These are phyloP conservation scores for Cyberlindnera amylophila DNA, from an alignment of 805 yeast genomes.

Conservation along the genomic window DNA sequence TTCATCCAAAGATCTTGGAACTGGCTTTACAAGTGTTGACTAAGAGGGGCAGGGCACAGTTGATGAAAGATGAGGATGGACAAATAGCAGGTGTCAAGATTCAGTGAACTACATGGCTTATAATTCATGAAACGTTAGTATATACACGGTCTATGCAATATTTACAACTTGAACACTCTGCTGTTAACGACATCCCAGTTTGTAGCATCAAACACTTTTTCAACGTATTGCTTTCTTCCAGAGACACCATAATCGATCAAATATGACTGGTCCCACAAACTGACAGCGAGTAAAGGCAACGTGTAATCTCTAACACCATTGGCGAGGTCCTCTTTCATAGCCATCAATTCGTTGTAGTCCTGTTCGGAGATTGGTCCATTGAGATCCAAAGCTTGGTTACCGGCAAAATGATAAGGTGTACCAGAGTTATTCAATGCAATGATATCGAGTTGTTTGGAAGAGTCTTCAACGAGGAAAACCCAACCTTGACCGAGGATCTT, in stretches of 20 bases:
- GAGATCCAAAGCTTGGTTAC: constrained; percentile 70
- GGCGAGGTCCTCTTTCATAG: constrained; percentile 39
- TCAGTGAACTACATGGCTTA: constrained; percentile 29
- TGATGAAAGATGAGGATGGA: constrained; percentile 63
- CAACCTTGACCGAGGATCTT: constrained; percentile 59
- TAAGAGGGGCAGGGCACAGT: constrained; percentile 67
- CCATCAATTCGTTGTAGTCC: constrained; percentile 44
- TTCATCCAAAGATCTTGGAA: constrained; percentile 54
- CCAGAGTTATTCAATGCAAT: constrained; percentile 67
- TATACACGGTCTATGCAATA: not conserved
- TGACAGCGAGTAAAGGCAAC: constrained; percentile 72
- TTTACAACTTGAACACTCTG: constrained; percentile 31
- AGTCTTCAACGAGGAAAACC: constrained; percentile 66
- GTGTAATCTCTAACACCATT: constrained; percentile 51
- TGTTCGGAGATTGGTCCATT: constrained; percentile 64
- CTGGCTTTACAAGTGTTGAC: constrained; percentile 55
- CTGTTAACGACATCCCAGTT: constrained; percentile 76
- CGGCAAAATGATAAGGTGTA: constrained; percentile 66
- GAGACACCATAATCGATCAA: constrained; percentile 75
- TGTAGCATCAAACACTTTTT: constrained; percentile 70
- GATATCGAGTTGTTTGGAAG: constrained; percentile 53
- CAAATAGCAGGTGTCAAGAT: constrained; percentile 77
- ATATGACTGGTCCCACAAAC: constrained; percentile 90
- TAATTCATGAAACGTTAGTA: constrained; percentile 6
- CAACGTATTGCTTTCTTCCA: constrained; percentile 69